phyloP scores from a whole-genome alignment of 306 rosid species.

The Vachellia collinsii region DNA sequence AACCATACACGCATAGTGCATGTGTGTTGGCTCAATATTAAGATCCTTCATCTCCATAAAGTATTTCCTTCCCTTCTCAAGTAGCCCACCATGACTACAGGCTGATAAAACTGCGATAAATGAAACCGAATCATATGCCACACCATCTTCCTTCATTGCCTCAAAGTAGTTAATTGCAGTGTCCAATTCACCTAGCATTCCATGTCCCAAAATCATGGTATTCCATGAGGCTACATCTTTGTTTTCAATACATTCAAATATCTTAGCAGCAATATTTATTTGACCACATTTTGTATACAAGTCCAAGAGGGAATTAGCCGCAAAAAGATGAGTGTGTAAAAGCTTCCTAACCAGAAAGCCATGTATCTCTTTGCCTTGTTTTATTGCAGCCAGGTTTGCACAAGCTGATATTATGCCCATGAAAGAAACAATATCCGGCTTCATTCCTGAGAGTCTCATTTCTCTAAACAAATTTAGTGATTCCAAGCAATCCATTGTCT shows the following conservation, averaged over 20 bases:
- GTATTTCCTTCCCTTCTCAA: conserved; percentile 69
- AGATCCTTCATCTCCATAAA: conserved; percentile 58
- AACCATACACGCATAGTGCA: conserved; percentile 87
- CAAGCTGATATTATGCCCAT: conserved; percentile 85
- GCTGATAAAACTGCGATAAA: conserved; percentile 85
- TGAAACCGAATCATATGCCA: conserved; percentile 75
- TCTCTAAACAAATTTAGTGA: conserved; percentile 73
- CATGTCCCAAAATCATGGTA: conserved; percentile 91
- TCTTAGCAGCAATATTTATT: conserved; percentile 68
- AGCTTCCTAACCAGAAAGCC: conserved; percentile 59
- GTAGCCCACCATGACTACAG: conserved; percentile 89
- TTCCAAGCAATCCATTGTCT: conserved; percentile 57
- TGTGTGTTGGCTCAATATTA: conserved; percentile 65
- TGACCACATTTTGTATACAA: conserved; percentile 84
- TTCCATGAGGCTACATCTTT: conserved; percentile 92
- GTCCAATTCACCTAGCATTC: conserved; percentile 79
- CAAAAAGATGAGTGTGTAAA: conserved; percentile 63
- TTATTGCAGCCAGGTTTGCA: conserved; percentile 69
- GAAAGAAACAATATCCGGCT: conserved; percentile 71
- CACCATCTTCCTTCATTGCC: conserved; percentile 62
- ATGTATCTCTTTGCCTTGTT: conserved; percentile 86
- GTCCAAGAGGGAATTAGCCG: conserved; percentile 78
- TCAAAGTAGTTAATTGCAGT: conserved; percentile 74
- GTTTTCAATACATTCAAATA: conserved; percentile 61
- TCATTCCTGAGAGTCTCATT: conserved; percentile 63